These are phyloP conservation scores for Jackrogersella multiformis DNA, from an alignment of 495 filamentous ascomycete species.

Conservation along the genomic window DNA sequence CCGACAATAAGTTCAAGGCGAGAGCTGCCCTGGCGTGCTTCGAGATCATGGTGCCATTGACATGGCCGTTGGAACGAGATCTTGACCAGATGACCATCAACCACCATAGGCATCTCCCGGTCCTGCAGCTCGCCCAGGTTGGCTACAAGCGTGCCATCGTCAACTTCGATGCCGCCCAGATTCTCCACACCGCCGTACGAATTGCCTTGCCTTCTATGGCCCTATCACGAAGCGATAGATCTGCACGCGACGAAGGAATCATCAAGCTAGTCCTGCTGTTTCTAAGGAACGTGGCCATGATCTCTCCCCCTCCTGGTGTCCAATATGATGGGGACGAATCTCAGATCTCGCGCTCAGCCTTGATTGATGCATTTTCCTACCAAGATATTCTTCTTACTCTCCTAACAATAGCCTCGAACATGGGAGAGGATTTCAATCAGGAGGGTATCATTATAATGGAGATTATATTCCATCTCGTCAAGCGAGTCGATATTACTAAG, in stretches of 20 bases:
- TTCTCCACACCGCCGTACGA: constrained; percentile 80
- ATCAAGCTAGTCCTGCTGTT: constrained; percentile 92
- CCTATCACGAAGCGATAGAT: constrained; percentile 76
- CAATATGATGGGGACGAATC: constrained; percentile 76
- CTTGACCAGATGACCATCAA: constrained; percentile 83
- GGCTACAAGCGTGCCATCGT: constrained; percentile 90
- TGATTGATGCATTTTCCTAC: constrained; percentile 85
- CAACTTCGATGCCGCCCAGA: constrained; percentile 75
- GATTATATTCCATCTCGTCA: constrained; percentile 88
- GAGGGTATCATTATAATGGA: constrained; percentile 90
- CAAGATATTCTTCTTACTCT: constrained; percentile 91
- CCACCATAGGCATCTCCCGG: constrained; percentile 89
- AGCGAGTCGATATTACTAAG: constrained; percentile 85
- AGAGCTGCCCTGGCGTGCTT: constrained; percentile 78
- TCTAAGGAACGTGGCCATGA: constrained; percentile 86
- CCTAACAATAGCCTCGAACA: constrained; percentile 85
- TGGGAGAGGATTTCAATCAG: constrained; percentile 88
- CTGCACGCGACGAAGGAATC: constrained; percentile 85
- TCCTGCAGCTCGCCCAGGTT: constrained; percentile 84
- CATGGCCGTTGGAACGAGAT: constrained; percentile 90
- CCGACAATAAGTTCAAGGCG: constrained; percentile 78
- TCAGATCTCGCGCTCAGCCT: constrained; percentile 86
- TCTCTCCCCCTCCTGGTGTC: constrained; percentile 69
- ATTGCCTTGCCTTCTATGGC: constrained; percentile 91
- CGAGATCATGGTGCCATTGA: constrained; percentile 92